A percentile compares a stretch with the other conserved stretches of the same genome.
These are phyloP conservation scores for Malus fusca DNA, from an alignment of 306 rosid genomes.

Conservation along the genomic window DNA sequence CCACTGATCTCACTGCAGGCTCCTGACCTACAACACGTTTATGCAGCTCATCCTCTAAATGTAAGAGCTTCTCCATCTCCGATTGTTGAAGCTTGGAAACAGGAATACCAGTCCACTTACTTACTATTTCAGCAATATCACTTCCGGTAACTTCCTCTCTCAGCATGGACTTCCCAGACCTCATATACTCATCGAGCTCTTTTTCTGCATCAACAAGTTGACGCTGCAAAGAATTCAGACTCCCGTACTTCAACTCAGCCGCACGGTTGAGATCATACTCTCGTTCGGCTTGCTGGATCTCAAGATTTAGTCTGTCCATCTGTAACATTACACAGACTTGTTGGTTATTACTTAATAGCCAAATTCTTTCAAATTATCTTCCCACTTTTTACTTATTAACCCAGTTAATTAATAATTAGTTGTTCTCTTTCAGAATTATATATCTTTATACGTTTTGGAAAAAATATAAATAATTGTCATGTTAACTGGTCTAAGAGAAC, in stretches of 20 bases:
- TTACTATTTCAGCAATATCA: slow-evolving; percentile 93
- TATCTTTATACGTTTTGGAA: too few species aligned
- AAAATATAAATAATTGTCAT: too few species aligned
- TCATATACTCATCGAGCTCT: slow-evolving; percentile 79
- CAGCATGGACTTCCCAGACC: slow-evolving; percentile 91
- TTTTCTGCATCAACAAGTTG: slow-evolving; percentile 79
- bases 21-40: slow-evolving; percentile 95
- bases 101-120: slow-evolving; percentile 99
- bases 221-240: slow-evolving; percentile 76
- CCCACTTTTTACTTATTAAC: too few species aligned
- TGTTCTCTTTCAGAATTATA: too few species aligned
- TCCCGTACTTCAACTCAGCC: slow-evolving; percentile 95
- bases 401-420: too few species aligned
- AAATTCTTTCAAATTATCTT: background rate
- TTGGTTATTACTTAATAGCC: background rate
- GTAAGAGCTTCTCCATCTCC: slow-evolving; percentile 75
- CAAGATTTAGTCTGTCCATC: slow-evolving; percentile 91
- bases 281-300: slow-evolving; percentile 94
- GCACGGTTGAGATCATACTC: slow-evolving; percentile 97
- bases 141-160: slow-evolving; percentile 88
- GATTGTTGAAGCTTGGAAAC: slow-evolving; percentile 93
- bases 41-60: slow-evolving; percentile 92
- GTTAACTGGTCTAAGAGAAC: background rate
- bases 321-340: slow-evolving; percentile 23
- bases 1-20: slow-evolving; percentile 89